Evolutionary conservation across 2,329 filamentous ascomycete species (phyloP).

Genomic region (Alternaria gansuensis): DNA sequence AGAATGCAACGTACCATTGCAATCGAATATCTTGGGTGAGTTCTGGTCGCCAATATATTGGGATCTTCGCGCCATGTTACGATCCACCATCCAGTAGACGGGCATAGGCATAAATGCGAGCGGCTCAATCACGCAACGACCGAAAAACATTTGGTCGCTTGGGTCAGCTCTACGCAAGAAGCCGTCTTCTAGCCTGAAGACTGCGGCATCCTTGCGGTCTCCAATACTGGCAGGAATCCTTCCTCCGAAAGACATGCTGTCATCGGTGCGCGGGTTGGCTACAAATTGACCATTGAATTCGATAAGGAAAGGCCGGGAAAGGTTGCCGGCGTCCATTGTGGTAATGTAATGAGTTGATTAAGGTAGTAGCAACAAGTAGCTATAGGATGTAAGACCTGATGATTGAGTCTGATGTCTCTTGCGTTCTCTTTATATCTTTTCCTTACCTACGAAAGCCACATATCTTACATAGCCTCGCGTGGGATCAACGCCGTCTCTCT

Average conservation of each 20-base stretch:
- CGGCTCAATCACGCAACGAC: not conserved
- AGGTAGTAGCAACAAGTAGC: not conserved
- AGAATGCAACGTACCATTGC: too few relatives aligned
- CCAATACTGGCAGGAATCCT: rapidly evolving
- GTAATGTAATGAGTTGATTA: not conserved
- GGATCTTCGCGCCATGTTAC: not conserved
- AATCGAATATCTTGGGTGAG: too few relatives aligned
- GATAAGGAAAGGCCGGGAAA: not conserved
- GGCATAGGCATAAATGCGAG: not conserved
- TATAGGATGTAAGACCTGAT: too few relatives aligned
- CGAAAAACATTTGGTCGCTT: not conserved
- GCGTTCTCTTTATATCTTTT: too few relatives aligned
- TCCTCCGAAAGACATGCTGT: not conserved
- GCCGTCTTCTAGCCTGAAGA: not conserved
- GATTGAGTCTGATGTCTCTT: too few relatives aligned
- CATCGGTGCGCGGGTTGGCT: rapidly evolving
- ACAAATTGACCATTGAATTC: not conserved
- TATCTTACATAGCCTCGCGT: too few relatives aligned
- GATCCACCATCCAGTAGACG: not conserved
- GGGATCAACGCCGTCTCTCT: too few relatives aligned
- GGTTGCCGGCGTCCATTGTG: not conserved
- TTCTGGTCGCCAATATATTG: too few relatives aligned
- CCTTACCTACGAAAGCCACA: too few relatives aligned
- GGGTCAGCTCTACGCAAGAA: not conserved
- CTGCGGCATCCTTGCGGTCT: not conserved